A percentile compares a stretch with the other conserved stretches of the same genome.
Conservation (phyloP, 2,329 filamentous ascomycete species). For the Endothia cerciana region DNA sequence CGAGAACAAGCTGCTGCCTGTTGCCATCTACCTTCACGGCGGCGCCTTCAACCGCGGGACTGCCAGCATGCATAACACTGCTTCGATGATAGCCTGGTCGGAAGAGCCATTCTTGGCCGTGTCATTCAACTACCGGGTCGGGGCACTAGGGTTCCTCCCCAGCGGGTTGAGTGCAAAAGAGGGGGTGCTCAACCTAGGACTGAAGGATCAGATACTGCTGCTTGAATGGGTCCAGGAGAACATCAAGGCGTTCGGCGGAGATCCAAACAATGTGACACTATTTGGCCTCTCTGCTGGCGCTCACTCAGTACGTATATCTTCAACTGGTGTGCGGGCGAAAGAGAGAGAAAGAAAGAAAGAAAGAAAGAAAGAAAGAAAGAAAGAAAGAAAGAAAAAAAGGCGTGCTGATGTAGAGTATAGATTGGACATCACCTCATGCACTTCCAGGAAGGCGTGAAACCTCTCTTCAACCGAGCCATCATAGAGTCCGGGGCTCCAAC, state of each 20-base stretch:
- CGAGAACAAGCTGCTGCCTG: slow-evolving; percentile 34
- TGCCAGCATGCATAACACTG: slow-evolving; percentile 50
- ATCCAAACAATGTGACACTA: slow-evolving; percentile 52
- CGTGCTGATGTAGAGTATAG: slow-evolving; percentile 35
- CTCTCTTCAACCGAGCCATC: slow-evolving; percentile 43
- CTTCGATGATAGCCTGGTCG: slow-evolving; percentile 54
- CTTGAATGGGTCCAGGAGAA: slow-evolving; percentile 61
- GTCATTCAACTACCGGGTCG: slow-evolving; percentile 56
- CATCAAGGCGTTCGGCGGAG: slow-evolving; percentile 56
- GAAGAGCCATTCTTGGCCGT: slow-evolving; percentile 51
- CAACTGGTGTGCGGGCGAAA: neutral
- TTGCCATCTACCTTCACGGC: slow-evolving; percentile 50
- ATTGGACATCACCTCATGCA: slow-evolving; percentile 60
- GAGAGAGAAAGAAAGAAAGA: neutral
- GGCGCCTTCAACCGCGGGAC: slow-evolving; percentile 49
- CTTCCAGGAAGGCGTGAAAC: slow-evolving; percentile 41
- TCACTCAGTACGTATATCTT: slow-evolving; percentile 47
- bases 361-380: neutral
- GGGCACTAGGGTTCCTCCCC: slow-evolving; percentile 64
- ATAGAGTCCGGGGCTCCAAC: slow-evolving; percentile 46
- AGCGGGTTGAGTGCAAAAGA: slow-evolving; percentile 52
- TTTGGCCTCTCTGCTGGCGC: slow-evolving; percentile 55
- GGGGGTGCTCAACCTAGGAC: slow-evolving; percentile 60
- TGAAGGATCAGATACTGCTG: slow-evolving; percentile 54
- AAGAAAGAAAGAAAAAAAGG: neutral